Conservation (phyloP, 2,329 filamentous ascomycete species). For the Aspergillus ibericus region DNA sequence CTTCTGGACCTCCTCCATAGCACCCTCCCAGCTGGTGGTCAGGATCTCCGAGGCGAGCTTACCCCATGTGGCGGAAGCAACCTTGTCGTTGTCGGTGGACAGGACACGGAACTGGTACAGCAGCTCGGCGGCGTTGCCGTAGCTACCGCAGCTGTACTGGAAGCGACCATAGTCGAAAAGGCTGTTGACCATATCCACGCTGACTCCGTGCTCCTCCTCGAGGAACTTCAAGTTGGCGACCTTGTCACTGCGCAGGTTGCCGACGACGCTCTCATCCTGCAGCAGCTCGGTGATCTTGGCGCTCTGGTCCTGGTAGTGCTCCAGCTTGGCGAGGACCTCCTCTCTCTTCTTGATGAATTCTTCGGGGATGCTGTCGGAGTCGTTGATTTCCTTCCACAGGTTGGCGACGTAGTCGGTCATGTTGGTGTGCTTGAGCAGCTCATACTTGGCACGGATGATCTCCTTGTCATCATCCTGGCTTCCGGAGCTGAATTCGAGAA, state of each 20-base stretch:
- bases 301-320: conserved; percentile 82
- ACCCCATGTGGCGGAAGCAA: conserved; percentile 93
- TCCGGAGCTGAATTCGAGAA: conserved; percentile 83
- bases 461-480: conserved; percentile 74
- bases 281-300: conserved; percentile 85
- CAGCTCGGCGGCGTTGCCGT: conserved; percentile 83
- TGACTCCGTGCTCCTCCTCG: conserved; percentile 95
- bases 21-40: conserved; percentile 90
- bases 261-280: conserved; percentile 84
- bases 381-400: conserved; percentile 85
- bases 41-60: conserved; percentile 96
- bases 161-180: conserved; percentile 96
- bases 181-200: conserved; percentile 90
- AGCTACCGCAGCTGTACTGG: conserved; percentile 96
- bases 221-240: conserved; percentile 97
- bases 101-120: conserved; percentile 98
- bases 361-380: conserved; percentile 71
- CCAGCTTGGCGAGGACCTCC: conserved; percentile 78
- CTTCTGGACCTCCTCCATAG: conserved; percentile 86
- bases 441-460: conserved; percentile 83
- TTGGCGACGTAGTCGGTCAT: conserved; percentile 98
- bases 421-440: conserved; percentile 94
- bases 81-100: conserved; percentile 98
- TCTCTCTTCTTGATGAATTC: conserved; percentile 89
- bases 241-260: conserved; percentile 91